Conservation (phyloP, 306 rosid species). For the Acacia acuminata region DNA sequence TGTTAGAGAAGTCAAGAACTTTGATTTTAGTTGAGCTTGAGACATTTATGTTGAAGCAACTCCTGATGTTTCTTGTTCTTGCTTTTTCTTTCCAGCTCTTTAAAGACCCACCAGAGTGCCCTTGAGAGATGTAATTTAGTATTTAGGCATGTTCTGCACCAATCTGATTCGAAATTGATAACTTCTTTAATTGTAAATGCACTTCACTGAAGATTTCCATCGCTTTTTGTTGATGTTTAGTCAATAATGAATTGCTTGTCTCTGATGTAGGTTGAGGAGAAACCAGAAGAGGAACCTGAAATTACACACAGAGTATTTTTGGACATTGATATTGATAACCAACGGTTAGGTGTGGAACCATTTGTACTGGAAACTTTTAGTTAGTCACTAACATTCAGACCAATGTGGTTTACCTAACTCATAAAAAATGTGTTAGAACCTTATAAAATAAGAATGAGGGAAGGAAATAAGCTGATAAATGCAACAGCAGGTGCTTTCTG, state of each 20-base stretch:
- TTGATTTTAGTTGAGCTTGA: background rate
- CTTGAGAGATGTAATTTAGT: background rate
- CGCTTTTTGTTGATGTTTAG: background rate
- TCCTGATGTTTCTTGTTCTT: background rate
- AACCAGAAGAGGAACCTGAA: slow-evolving; percentile 68
- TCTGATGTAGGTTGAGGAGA: slow-evolving; percentile 54
- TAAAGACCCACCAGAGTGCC: background rate
- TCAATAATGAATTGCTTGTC: slow-evolving; percentile 12
- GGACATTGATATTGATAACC: slow-evolving; percentile 76
- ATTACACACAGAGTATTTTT: slow-evolving; percentile 81
- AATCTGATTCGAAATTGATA: background rate
- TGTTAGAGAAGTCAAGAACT: background rate
- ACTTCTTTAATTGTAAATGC: background rate
- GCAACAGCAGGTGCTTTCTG: slow-evolving; percentile 1
- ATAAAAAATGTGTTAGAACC: background rate
- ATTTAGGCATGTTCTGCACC: background rate
- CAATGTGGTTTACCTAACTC: background rate
- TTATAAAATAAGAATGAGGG: background rate
- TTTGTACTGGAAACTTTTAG: background rate
- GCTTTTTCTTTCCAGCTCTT: background rate
- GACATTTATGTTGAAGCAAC: background rate
- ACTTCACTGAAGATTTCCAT: background rate
- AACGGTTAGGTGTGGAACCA: slow-evolving; percentile 57
- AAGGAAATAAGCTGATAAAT: background rate
- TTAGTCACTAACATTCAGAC: background rate